Evolutionary conservation across 2,329 filamentous ascomycete species (phyloP).

Genomic region (Verruconis gallopava): DNA sequence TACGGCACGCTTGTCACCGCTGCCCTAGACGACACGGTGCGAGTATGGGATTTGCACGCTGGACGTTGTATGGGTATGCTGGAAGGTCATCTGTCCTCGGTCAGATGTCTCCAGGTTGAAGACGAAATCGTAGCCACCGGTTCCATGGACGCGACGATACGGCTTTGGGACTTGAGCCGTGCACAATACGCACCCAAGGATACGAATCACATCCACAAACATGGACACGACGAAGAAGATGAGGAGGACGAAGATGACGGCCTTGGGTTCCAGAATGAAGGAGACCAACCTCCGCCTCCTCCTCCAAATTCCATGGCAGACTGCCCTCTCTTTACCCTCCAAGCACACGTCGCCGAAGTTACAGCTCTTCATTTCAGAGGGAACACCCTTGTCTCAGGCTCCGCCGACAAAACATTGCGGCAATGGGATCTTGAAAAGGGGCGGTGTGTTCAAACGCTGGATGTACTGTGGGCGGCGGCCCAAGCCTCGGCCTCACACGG

Average conservation of each 20-base stretch:
- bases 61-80: constrained; percentile 83
- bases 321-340: constrained; percentile 76
- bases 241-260: constrained; percentile 37
- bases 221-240: constrained; percentile 23
- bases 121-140: constrained; percentile 93
- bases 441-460: constrained; percentile 92
- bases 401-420: constrained; percentile 89
- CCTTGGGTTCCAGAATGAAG: constrained; percentile 54
- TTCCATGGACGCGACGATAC: constrained; percentile 86
- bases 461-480: constrained; percentile 95
- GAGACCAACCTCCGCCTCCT: constrained; percentile 55
- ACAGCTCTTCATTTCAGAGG: constrained; percentile 86
- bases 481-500: constrained; percentile 59
- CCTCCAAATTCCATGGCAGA: constrained; percentile 68
- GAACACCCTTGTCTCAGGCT: constrained; percentile 85
- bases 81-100: constrained; percentile 89
- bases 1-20: constrained; percentile 92
- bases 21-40: constrained; percentile 81
- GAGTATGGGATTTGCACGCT: constrained; percentile 92
- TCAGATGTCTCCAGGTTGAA: constrained; percentile 82
- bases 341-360: constrained; percentile 86
- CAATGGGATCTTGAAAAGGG: constrained; percentile 97
- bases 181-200: constrained; percentile 66
- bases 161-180: constrained; percentile 86
- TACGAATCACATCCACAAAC: constrained; percentile 37